phyloP scores from a whole-genome alignment of 1,284 basidiomycete genomes.

The Cystobasidium pallidum region DNA sequence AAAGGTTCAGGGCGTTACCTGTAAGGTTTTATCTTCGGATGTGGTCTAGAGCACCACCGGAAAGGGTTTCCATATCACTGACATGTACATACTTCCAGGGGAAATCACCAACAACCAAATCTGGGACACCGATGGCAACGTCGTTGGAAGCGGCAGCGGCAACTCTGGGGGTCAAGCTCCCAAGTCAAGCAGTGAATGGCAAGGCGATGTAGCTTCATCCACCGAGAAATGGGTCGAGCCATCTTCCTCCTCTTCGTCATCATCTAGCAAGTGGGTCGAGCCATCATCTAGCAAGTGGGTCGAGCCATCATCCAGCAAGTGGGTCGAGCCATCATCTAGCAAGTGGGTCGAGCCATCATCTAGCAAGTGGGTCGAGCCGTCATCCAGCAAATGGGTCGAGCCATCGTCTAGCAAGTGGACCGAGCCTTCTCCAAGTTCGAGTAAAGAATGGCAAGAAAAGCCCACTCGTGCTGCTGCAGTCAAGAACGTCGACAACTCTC shows the following conservation, averaged over 20 bases:
- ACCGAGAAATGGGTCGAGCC: slow-evolving; percentile 13
- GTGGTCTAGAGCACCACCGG: no score
- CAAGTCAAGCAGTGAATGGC: slow-evolving; percentile 9
- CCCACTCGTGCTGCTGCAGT: slow-evolving; percentile 9
- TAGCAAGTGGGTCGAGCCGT: neutral
- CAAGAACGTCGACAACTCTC: neutral
- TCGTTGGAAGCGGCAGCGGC: slow-evolving; percentile 10
- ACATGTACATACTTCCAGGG: neutral
- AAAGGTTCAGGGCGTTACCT: slow-evolving; percentile 17
- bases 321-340: slow-evolving; percentile 6
- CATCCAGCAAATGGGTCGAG: neutral
- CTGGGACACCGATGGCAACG: slow-evolving; percentile 29
- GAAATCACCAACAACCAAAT: slow-evolving; percentile 33
- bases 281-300: slow-evolving; percentile 11
- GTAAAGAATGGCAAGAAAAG: neutral
- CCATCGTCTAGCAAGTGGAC: slow-evolving; percentile 6
- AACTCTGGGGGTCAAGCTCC: neutral
- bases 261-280: neutral
- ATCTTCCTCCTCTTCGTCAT: neutral
- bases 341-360: slow-evolving; percentile 4
- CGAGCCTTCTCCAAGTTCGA: slow-evolving; percentile 10
- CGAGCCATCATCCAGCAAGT: slow-evolving; percentile 13
- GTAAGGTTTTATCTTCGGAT: slow-evolving; percentile 4
- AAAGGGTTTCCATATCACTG: no score
- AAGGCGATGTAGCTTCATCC: neutral